Evolutionary conservation across 305 asterid species (phyloP), one percentile per base, ranked within the genome.

Genomic region (Fraxinus nigra): DNA sequence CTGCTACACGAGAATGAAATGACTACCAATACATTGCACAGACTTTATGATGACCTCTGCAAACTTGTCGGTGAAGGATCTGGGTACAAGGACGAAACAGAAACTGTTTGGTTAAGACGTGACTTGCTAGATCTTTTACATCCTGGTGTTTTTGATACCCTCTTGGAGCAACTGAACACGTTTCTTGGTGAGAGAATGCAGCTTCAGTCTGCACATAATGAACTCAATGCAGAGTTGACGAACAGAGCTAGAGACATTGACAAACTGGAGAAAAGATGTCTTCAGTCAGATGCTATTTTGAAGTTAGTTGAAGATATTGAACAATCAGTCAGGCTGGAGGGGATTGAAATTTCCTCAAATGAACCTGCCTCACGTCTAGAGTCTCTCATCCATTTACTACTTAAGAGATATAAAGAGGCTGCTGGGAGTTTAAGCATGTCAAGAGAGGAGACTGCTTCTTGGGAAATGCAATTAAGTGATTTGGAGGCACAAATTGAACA

Each of bases 391-490:
- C 63, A 80, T 88, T 84, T 85, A 77, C 93, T 96, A 80, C 85
- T 91, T 86, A 88, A 91, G 87, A 92, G 90, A 81, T 91, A 81
- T 81, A 87, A 86, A 75, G 97, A 91, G 85, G 87, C 95, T 86
- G 84, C 79, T 30, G 91, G 87, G 83, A 78, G 88, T 77, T 81
- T 85, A 86, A 89, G 89, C 87, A 80, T 89, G 88, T 87, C 86
- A 73, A 14, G 65, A 79, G 81, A 72, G 74, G 81, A 76, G 72
- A 51, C 32, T 80, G 84, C 89, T 74, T 84, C 91, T 73, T 87
- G 78, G 84, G 92, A 90, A 84, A 85, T 89, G 92, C 92, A 91
- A 85, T 85, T 88, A 79, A 86, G 83, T 86, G 93, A 77, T 72
- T 84, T 94, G 83, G 86, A 76, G 80, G 93, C 81, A 81, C 93